Percentiles rank a stretch among this genome's conserved stretches.
phyloP scores from a whole-genome alignment of 139 green algal species.

The Tetradesmus lagerheimii region DNA sequence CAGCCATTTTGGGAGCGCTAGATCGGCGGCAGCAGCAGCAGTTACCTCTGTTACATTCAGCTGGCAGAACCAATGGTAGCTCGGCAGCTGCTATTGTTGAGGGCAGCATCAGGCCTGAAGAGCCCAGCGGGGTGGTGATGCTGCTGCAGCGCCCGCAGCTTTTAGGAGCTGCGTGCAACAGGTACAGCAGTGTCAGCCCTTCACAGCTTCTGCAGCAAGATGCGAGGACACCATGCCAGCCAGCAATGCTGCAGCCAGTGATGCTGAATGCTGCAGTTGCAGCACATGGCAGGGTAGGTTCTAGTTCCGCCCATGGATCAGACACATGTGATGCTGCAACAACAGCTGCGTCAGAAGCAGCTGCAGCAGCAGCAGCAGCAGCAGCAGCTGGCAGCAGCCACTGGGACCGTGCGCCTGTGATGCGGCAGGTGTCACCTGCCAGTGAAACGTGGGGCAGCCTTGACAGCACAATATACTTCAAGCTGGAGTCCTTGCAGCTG shows the following conservation, averaged over 20 bases:
- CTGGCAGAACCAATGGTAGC: background rate
- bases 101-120: slow-evolving; percentile 6
- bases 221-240: background rate
- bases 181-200: background rate
- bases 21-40: slow-evolving; percentile 5
- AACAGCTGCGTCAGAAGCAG: background rate
- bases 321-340: background rate
- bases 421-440: background rate
- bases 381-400: background rate
- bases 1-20: background rate
- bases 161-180: background rate
- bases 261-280: background rate
- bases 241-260: background rate
- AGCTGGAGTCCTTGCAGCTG: slow-evolving; percentile 20
- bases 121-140: background rate
- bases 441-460: background rate
- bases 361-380: background rate
- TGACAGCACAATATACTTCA: slow-evolving; percentile 37
- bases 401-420: background rate
- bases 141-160: background rate
- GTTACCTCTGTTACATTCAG: background rate
- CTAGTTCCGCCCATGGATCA: background rate
- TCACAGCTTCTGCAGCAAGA: background rate
- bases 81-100: background rate
- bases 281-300: background rate